Percentiles rank a stretch among this genome's conserved stretches.
Conservation (phyloP, 768 basidiomycete species). For the Chalciporus piperatus region DNA sequence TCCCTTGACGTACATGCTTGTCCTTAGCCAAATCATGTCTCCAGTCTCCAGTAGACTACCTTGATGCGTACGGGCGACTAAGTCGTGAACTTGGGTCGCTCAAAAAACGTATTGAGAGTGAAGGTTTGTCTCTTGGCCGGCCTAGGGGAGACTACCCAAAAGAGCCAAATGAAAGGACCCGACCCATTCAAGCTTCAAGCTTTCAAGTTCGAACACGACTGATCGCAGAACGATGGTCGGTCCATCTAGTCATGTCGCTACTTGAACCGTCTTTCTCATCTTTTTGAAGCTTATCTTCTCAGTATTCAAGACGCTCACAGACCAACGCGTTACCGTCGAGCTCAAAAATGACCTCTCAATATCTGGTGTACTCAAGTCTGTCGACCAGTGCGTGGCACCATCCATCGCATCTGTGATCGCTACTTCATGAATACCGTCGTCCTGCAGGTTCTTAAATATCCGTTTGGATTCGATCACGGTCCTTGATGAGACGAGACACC, state of each 20-base stretch:
- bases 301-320: conserved; percentile 98
- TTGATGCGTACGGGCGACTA: too few relatives aligned
- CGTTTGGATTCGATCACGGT: conserved; percentile 92
- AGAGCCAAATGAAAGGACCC: not conserved
- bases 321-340: conserved; percentile 95
- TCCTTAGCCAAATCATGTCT: not conserved
- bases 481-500: conserved; percentile 87
- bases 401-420: not conserved
- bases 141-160: not conserved
- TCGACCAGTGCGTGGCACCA: conserved; percentile 78
- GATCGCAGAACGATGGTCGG: conserved; percentile 24
- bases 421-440: conserved; percentile 3
- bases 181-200: not conserved
- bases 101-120: too few relatives aligned
- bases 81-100: too few relatives aligned
- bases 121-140: too few relatives aligned
- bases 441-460: conserved; percentile 86
- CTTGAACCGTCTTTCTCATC: conserved; percentile 7
- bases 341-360: conserved; percentile 99
- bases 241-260: not conserved
- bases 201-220: too few relatives aligned
- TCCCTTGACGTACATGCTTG: not conserved
- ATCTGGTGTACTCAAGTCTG: conserved; percentile 92
- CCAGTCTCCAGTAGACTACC: not conserved
- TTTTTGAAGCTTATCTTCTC: conserved; percentile 77